Conservation (phyloP, 106 monocot genomes). For the Alisma plantagoaquatica region DNA sequence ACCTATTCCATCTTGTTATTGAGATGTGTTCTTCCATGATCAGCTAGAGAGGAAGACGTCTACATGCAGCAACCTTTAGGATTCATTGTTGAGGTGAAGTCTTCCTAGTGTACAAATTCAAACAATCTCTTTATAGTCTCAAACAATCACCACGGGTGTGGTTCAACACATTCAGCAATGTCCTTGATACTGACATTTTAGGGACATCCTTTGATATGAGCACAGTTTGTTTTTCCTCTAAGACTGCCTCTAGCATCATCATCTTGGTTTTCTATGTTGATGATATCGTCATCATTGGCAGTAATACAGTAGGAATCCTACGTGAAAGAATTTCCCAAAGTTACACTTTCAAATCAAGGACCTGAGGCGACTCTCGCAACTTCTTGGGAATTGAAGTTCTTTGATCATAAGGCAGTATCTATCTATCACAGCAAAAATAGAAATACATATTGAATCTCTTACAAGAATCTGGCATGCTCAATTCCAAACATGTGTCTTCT, state of each 20-base stretch:
- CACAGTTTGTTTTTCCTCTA: background rate
- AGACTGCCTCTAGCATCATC: background rate
- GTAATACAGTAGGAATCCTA: background rate
- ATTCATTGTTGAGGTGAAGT: background rate
- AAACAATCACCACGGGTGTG: background rate
- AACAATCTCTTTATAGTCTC: background rate
- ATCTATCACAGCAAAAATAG: background rate
- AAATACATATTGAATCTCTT: background rate
- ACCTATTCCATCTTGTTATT: background rate
- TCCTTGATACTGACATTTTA: background rate
- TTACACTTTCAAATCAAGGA: background rate
- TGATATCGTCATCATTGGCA: background rate
- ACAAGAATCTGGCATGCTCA: background rate
- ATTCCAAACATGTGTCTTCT: background rate
- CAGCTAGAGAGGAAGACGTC: background rate
- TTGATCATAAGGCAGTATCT: background rate
- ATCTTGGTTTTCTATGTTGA: background rate
- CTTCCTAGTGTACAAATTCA: background rate
- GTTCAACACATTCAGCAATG: background rate
- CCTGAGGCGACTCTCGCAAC: background rate
- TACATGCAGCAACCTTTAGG: background rate
- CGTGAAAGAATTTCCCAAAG: background rate
- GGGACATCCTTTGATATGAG: background rate
- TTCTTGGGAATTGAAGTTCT: background rate
- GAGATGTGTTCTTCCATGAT: background rate